Base-by-base conservation (phyloP, 352 stramenopile species). In the Phytophthora fragariae region DNA sequence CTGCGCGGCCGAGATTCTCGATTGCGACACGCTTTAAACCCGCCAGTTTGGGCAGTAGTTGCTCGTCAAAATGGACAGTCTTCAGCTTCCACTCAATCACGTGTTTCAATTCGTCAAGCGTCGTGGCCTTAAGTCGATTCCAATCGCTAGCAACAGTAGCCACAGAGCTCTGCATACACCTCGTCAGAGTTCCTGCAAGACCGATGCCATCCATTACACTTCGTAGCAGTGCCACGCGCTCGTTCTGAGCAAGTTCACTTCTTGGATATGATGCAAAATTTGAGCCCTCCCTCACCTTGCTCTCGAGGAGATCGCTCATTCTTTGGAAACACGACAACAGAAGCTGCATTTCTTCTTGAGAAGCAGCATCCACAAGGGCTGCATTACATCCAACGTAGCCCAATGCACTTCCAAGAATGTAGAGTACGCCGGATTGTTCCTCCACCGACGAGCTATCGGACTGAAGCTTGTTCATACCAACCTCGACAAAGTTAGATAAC, bases 1-100 rank as follows among this genome's bases (percentile, higher is more conserved):
- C 55, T 21, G 62, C 62, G 53, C 72, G 77, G 29, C 80, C 70
- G 21, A 86, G 19, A 67, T 74, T 85, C 53, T 90, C 71, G 31
- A 88, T 74, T 31, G 82, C 76, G 7, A 85, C 61, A 52, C 65
- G 57, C 62, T 86, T 85, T 46, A 88, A 60, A 9, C 54, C 68
- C 37, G 64, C 46, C 24, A 90, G 57, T 60, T 86, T 90, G 1
- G 73, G 61, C 49, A 64, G 72, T n/a, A 90, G 56, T 46, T 79
- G 70, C 6, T 85, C 80, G 61, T 88, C 82, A 10, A 80, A 75
- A 53, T 81, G 77, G 24, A 84, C 70, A 52, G 46, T 53, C 10
- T 77, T 65, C 1, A 83, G 50, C 27, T 90, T 76, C 82, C 82
- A 90, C 61, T 77, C 65, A 56, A 92, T 52, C 3, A 89, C 68